Conservation (phyloP, 805 yeast genomes). For the Kuraishia ogatae region DNA sequence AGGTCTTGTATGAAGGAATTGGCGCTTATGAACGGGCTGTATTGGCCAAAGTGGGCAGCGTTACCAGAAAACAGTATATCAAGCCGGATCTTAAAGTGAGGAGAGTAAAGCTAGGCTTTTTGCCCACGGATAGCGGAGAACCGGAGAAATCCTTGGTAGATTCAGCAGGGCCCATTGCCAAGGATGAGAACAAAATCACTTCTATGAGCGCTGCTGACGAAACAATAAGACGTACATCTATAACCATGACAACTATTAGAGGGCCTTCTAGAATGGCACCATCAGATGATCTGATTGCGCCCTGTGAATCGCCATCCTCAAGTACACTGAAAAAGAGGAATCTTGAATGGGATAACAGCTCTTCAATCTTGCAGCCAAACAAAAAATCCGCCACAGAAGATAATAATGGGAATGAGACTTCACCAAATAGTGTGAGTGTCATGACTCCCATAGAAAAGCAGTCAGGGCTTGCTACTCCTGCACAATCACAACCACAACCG, state of each 20-base stretch:
- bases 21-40: neutral
- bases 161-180: neutral
- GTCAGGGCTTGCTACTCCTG: neutral
- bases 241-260: neutral
- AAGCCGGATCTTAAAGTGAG: constrained; percentile 20
- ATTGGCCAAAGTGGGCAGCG: constrained; percentile 5
- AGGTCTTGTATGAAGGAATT: neutral
- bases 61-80: constrained; percentile 11
- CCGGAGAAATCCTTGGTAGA: constrained; percentile 1
- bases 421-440: too few relatives aligned
- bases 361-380: neutral
- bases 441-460: too few relatives aligned
- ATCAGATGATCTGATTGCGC: too few relatives aligned
- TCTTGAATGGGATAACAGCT: neutral
- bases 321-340: neutral
- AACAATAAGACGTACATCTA: constrained; percentile 1
- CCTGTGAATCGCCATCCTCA: neutral
- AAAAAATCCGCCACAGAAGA: neutral
- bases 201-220: neutral
- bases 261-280: neutral
- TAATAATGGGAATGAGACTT: too few relatives aligned
- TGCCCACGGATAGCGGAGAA: constrained; percentile 2
- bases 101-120: constrained; percentile 12
- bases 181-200: neutral
- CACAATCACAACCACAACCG: neutral